Evolutionary conservation across 2,329 filamentous ascomycete species (phyloP).

Genomic region (Rugonectria rugulosa): DNA sequence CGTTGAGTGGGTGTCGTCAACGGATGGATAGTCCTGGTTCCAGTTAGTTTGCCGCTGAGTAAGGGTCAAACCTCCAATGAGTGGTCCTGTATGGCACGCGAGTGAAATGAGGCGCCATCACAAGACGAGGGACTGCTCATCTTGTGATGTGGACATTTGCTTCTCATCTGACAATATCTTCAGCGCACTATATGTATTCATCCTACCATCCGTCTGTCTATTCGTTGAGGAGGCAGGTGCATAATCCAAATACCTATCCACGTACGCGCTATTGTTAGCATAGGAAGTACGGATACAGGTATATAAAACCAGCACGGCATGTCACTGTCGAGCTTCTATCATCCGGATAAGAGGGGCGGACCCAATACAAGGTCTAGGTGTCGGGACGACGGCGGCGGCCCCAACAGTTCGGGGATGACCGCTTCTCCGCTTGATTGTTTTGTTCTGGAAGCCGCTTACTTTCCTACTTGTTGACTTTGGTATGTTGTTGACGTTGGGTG

Average conservation of each 20-base stretch:
- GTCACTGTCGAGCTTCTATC: neutral
- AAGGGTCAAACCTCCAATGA: neutral
- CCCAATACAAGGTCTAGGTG: neutral
- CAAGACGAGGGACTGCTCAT: neutral
- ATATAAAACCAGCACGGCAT: neutral
- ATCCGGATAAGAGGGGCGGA: neutral
- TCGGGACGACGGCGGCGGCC: neutral
- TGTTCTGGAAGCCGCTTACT: neutral
- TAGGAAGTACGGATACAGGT: too few species aligned
- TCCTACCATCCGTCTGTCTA: too few species aligned
- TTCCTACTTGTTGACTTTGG: neutral
- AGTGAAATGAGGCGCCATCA: slow-evolving; percentile 11
- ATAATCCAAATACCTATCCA: too few species aligned
- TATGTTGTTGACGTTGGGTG: neutral
- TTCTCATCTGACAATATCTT: slow-evolving; percentile 3
- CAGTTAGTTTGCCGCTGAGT: neutral
- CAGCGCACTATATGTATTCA: too few species aligned
- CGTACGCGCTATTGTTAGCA: too few species aligned
- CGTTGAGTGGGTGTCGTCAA: neutral
- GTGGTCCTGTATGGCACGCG: neutral
- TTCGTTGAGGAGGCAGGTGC: too few species aligned
- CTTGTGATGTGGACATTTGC: too few species aligned
- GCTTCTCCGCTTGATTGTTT: neutral
- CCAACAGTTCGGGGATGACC: neutral
- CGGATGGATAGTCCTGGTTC: neutral